Evolutionary conservation across 192 early-diverging fungal genomes (phyloP).

Genomic region (Coemansia sp.): DNA sequence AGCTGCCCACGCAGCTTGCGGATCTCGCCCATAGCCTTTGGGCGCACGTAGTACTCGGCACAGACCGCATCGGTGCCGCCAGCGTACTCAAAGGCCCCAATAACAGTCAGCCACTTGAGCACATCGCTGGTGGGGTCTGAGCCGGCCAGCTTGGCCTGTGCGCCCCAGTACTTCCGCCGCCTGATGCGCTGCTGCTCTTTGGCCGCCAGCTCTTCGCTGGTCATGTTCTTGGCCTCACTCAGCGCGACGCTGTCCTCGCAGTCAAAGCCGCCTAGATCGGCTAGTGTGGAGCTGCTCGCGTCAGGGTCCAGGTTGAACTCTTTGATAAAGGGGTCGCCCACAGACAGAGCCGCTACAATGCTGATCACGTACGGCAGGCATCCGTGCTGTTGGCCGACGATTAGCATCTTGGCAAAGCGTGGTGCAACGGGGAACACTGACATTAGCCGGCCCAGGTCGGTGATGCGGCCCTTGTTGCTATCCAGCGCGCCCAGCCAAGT

Average conservation of each 20-base stretch:
- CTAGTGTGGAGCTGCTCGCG: conserved; percentile 27
- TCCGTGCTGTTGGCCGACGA: conserved; percentile 84
- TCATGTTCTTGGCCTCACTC: conserved; percentile 61
- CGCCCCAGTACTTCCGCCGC: conserved; percentile 73
- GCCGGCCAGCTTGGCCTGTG: conserved; percentile 62
- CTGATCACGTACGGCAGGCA: conserved; percentile 89
- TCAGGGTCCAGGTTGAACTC: conserved; percentile 68
- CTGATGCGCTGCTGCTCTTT: conserved; percentile 63
- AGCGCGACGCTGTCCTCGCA: conserved; percentile 49
- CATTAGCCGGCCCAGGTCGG: conserved; percentile 86
- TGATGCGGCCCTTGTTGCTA: conserved; percentile 67
- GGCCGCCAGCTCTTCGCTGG: conserved; percentile 63
- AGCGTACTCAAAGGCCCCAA: conserved; percentile 87
- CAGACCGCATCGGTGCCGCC: conserved; percentile 74
- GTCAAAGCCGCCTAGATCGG: conserved; percentile 46
- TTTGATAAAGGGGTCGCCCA: conserved; percentile 91
- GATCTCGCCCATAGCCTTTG: conserved; percentile 84
- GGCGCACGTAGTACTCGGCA: conserved; percentile 79
- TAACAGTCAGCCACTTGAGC: conserved; percentile 80
- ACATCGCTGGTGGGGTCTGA: conserved; percentile 84
- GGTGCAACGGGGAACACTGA: conserved; percentile 91
- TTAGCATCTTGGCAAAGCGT: conserved; percentile 79
- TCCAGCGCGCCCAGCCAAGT: conserved; percentile 76
- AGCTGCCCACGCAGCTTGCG: conserved; percentile 77
- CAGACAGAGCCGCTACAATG: conserved; percentile 89